phyloP scores from a whole-genome alignment of 225 moss, liverwort and hornwort genomes.

The Physcomitrellopsis africana region DNA sequence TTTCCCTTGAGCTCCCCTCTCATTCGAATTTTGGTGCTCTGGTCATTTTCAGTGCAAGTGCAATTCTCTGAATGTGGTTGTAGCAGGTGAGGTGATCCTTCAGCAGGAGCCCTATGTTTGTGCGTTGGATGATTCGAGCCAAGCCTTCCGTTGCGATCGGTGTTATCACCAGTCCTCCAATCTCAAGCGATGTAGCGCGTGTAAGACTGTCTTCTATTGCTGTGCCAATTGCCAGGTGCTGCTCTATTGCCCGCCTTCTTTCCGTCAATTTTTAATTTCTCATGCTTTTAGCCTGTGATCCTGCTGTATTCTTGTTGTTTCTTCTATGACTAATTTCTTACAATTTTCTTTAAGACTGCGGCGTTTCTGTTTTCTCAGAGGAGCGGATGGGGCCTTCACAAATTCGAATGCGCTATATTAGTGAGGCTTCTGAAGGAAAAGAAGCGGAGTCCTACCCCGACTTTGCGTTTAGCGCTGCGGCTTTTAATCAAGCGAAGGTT shows the following conservation, averaged over 20 bases:
- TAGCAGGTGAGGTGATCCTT: constrained; percentile 67
- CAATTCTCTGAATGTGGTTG: neutral
- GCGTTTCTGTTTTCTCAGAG: constrained; percentile 40
- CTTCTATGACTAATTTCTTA: neutral
- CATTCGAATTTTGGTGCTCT: neutral
- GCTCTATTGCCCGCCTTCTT: neutral
- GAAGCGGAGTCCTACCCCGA: constrained; percentile 69
- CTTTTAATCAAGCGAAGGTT: constrained; percentile 72
- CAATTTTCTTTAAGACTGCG: neutral
- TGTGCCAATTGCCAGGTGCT: constrained; percentile 80
- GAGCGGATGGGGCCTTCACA: constrained; percentile 74
- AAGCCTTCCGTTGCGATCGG: constrained; percentile 68
- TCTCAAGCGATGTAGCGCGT: constrained; percentile 85
- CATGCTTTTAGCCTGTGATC: neutral
- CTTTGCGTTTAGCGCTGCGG: constrained; percentile 76
- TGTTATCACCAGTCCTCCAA: constrained; percentile 51
- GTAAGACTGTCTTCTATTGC: constrained; percentile 87
- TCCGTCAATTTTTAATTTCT: neutral
- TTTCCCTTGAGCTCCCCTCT: neutral
- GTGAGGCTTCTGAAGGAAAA: constrained; percentile 68
- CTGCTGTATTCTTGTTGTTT: too few species aligned
- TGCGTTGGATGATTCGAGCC: constrained; percentile 62
- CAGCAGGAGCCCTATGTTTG: constrained; percentile 77
- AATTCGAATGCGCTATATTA: constrained; percentile 69
- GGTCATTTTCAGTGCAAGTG: neutral